phyloP scores from a whole-genome alignment of 257 asterid species.

The Fraxinus anomala region DNA sequence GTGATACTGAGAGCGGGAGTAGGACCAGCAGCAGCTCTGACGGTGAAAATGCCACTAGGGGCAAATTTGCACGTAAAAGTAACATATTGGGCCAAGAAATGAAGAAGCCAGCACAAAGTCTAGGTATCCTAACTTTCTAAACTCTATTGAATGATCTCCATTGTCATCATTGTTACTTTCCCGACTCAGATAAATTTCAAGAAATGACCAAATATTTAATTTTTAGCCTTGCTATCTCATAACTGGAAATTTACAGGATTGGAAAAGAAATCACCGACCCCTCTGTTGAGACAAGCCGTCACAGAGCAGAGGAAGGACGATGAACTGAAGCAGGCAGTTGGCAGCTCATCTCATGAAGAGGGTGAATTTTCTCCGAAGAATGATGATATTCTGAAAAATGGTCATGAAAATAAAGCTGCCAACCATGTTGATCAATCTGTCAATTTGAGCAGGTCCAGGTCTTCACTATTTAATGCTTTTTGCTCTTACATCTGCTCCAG shows the following conservation, averaged over 20 bases:
- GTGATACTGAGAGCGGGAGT: conserved; percentile 53
- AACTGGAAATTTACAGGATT: conserved; percentile 35
- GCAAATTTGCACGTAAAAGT: conserved; percentile 40
- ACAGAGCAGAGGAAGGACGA: conserved; percentile 34
- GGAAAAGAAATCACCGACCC: conserved; percentile 35
- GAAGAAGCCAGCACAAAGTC: conserved; percentile 36
- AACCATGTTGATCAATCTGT: conserved; percentile 31
- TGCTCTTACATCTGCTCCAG: conserved; percentile 11
- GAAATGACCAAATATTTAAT: neutral
- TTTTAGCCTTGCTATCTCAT: conserved; percentile 12
- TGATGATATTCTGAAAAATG: conserved; percentile 45
- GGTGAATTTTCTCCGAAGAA: conserved; percentile 57
- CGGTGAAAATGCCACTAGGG: conserved; percentile 47
- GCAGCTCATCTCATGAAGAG: conserved; percentile 54
- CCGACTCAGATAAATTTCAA: neutral
- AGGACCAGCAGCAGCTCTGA: conserved; percentile 58
- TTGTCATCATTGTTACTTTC: conserved; percentile 14
- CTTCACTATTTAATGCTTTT: conserved; percentile 13
- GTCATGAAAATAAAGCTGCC: conserved; percentile 42
- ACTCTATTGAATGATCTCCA: conserved; percentile 14
- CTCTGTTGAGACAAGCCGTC: conserved; percentile 31
- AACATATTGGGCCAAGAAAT: conserved; percentile 27
- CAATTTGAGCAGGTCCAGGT: conserved; percentile 66
- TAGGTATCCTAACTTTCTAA: conserved; percentile 37
- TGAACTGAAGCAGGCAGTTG: conserved; percentile 33